Evolutionary conservation across 345 rosid genomes (phyloP), one percentile per base, ranked within the genome.

Genomic region (Eucalyptus decipiens): DNA sequence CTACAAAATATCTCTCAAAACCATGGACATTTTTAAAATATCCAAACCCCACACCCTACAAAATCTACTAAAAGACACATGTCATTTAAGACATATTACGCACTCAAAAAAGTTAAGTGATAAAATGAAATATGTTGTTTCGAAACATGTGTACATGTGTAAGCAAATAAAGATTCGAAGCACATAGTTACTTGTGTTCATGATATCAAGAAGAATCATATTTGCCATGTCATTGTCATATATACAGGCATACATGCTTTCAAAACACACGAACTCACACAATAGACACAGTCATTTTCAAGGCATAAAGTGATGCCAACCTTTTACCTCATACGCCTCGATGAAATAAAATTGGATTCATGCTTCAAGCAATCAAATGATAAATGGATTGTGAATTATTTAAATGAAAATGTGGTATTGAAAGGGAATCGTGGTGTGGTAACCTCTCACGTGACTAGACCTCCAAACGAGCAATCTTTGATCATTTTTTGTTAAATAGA

Each of bases 71-170:
- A 24, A 58, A 58, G 30, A 58, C 30, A 56, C 28, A 11, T 1
- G 2, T 10, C 14, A 1, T 24, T 24, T 26, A 30, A n/a, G 3
- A 62, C 17, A 13, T 28, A 13, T 28, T 30, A 62, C 3, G 4
- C 0, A 1, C 0, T 8, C 32, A 0, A 30, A 4, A 4, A 62
- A 6, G 34, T 14, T 6, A 62, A 28, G 32, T 58, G 3, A 58
- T 58, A 11, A 24, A 58, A 58, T 11, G 12, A 56, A 56, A 23
- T 23, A 56, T 56, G 6, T 56, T 56, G 6, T 56, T 56, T 56
- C 30, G 4, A 19, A 52, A 7, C 9, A 52, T 23, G 30, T 23
- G 12, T 56, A 4, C 62, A 23, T 23, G 13, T 6, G 2, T 56
- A 23, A 56, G 4, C 62, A 56, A 56, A 56, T 4, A 56, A 56